Evolutionary conservation across 2,329 filamentous ascomycete species (phyloP), one percentile per base, ranked within the genome.

Genomic region (Juglanconis juglandina): DNA sequence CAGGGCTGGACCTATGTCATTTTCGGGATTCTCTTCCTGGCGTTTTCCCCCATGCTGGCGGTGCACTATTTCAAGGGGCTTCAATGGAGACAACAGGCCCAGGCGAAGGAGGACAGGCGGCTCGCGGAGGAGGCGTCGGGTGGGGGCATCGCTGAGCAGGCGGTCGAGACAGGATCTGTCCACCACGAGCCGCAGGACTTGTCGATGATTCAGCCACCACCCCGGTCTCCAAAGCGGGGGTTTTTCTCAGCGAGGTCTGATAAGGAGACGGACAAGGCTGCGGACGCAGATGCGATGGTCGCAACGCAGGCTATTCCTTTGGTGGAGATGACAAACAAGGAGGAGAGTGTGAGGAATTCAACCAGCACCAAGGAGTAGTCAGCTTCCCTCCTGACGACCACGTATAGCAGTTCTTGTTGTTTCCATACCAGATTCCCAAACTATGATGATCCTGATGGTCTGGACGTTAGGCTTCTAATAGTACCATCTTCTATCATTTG

Each of bases 1-100:
- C 37, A 55, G n/a, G 49, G 50, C 8, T 59, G 57, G 57, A 54
- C 57, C 4, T 59, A 59, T 17, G 53, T 59, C 33, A 32, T 59
- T 10, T 59, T 53, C 17, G 57, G 57, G 13, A 11, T 53, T 4
- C 11, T 59, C 13, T 59, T 53, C 30, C 1, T 59, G 11, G 42
- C 32, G 3, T 59, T 59, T 14, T 53, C 57, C 7, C 57, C 57
- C 13, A 53, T 59, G 42, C 2, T 59, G 11, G 42, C 35, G 3
- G 24, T 59, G 17, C 57, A 59, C 14, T 59, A 53, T 24, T 59
- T 41, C 51, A 48, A 35, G 33, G 57, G 57, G 4, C 51, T 39
- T 8, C 57, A 54, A 33, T 46, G 50, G 57, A 33, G 57, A 11
- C 32, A 32, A n/a, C n/a, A 53, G n/a, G 57, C 50, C 34, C 54